Conservation (phyloP, 176 grass and related monocot genomes). For the Eremochloa ophiuroides region DNA sequence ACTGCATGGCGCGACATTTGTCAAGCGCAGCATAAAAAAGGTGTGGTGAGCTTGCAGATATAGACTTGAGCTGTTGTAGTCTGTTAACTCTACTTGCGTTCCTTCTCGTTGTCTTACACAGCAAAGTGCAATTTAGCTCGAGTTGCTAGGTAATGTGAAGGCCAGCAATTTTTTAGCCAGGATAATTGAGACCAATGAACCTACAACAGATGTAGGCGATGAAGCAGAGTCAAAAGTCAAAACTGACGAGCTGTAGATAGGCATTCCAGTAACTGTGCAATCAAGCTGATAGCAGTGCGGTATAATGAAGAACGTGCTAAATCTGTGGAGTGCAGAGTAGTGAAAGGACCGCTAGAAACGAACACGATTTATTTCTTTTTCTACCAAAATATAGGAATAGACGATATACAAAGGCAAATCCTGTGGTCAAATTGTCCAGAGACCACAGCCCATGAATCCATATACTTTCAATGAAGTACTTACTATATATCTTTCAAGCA, state of each 20-base stretch:
- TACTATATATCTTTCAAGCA: conserved; percentile 16
- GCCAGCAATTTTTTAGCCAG: too few species aligned
- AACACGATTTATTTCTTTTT: conserved; percentile 10
- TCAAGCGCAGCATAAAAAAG: not conserved
- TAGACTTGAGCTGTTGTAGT: not conserved
- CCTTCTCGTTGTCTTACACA: not conserved
- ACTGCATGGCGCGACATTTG: conserved; percentile 28
- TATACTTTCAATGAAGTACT: conserved; percentile 35
- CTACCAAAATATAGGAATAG: conserved; percentile 23
- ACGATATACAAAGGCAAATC: conserved; percentile 16
- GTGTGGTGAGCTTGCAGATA: not conserved
- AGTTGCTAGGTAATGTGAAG: not conserved
- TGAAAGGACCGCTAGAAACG: not conserved
- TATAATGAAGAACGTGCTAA: not conserved
- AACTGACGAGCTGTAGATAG: not conserved
- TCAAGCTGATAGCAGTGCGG: not conserved
- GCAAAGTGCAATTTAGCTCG: not conserved
- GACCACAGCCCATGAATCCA: conserved; percentile 23
- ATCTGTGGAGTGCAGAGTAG: not conserved
- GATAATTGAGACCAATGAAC: too few species aligned
- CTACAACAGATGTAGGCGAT: not conserved
- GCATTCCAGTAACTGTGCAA: not conserved
- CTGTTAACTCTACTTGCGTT: not conserved
- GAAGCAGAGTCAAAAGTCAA: not conserved
- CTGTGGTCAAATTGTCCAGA: conserved; percentile 1